Evolutionary conservation across 192 early-diverging fungal genomes (phyloP).

Genomic region (Pilaira anomala): DNA sequence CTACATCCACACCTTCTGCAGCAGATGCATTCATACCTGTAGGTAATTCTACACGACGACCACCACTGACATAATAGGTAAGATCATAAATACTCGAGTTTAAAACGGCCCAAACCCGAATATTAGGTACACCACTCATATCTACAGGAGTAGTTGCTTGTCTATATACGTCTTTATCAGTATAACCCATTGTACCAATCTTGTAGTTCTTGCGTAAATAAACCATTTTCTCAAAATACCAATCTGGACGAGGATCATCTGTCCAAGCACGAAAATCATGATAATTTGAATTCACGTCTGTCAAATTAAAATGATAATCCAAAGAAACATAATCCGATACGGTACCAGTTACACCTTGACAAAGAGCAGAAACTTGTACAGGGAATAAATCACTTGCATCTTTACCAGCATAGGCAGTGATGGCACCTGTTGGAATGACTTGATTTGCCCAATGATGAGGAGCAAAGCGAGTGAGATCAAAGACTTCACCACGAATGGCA

Average conservation of each 20-base stretch:
- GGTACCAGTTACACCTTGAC: slow-evolving; percentile 30
- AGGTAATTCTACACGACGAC: slow-evolving; percentile 39
- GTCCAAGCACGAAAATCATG: slow-evolving; percentile 73
- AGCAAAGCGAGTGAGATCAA: slow-evolving; percentile 68
- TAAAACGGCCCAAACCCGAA: slow-evolving; percentile 58
- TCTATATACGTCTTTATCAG: slow-evolving; percentile 51
- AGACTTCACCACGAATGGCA: slow-evolving; percentile 81
- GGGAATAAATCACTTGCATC: slow-evolving; percentile 71
- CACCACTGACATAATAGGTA: slow-evolving; percentile 60
- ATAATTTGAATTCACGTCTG: slow-evolving; percentile 52
- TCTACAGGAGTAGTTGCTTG: slow-evolving; percentile 41
- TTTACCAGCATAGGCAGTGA: slow-evolving; percentile 56
- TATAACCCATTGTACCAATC: slow-evolving; percentile 65
- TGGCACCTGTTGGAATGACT: slow-evolving; percentile 50
- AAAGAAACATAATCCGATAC: slow-evolving; percentile 47
- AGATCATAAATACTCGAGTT: slow-evolving; percentile 73
- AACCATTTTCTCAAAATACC: slow-evolving; percentile 61
- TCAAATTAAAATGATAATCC: slow-evolving; percentile 48
- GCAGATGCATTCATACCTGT: slow-evolving; percentile 39
- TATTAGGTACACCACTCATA: slow-evolving; percentile 34
- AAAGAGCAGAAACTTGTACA: slow-evolving; percentile 69
- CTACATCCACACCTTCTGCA: slow-evolving; percentile 37
- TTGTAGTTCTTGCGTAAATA: slow-evolving; percentile 58
- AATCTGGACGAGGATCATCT: slow-evolving; percentile 61
- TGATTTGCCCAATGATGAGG: slow-evolving; percentile 49